Evolutionary conservation across 306 rosid genomes (phyloP).

Genomic region (Benincasa hispida): DNA sequence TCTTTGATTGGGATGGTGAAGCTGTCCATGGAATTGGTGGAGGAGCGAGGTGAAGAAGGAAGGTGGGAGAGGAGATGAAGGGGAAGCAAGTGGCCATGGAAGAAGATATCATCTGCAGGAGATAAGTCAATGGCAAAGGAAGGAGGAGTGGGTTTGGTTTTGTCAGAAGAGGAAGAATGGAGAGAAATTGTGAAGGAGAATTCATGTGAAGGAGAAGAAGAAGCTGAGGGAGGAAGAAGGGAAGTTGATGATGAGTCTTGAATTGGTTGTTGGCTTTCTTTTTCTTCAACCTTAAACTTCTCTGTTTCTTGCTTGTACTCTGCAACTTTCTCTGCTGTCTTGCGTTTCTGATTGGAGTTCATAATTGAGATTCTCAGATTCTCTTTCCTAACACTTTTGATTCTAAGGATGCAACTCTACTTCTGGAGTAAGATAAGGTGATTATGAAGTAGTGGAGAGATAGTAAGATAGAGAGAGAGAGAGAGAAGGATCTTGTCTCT

Average conservation of each 20-base stretch:
- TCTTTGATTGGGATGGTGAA: conserved; percentile 54
- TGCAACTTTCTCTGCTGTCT: conserved; percentile 21
- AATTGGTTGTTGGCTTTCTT: neutral
- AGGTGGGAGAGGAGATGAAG: conserved; percentile 80
- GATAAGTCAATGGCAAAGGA: conserved; percentile 72
- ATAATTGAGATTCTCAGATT: neutral
- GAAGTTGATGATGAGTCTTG: neutral
- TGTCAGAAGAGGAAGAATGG: conserved; percentile 29
- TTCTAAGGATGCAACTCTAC: conserved; percentile 8
- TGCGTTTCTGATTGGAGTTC: conserved; percentile 23
- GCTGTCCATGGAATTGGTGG: conserved; percentile 57
- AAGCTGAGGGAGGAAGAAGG: conserved; percentile 38
- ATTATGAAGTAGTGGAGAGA: conserved; percentile 30
- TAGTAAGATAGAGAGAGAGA: conserved; percentile 16
- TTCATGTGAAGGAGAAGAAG: conserved; percentile 87
- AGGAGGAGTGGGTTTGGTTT: conserved; percentile 24
- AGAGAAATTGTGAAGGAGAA: conserved; percentile 89
- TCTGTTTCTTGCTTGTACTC: conserved; percentile 1
- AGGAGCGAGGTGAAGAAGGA: conserved; percentile 70
- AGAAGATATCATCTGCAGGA: conserved; percentile 96
- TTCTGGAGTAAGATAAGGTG: conserved; percentile 26
- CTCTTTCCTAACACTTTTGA: neutral
- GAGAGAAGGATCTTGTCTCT: conserved; percentile 23
- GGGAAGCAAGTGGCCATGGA: conserved; percentile 96
- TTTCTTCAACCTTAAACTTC: neutral